Percentiles rank a stretch among this genome's conserved stretches.
Evolutionary conservation across 768 basidiomycete species (phyloP).

Genomic region (Nevesoporus exiguus): DNA sequence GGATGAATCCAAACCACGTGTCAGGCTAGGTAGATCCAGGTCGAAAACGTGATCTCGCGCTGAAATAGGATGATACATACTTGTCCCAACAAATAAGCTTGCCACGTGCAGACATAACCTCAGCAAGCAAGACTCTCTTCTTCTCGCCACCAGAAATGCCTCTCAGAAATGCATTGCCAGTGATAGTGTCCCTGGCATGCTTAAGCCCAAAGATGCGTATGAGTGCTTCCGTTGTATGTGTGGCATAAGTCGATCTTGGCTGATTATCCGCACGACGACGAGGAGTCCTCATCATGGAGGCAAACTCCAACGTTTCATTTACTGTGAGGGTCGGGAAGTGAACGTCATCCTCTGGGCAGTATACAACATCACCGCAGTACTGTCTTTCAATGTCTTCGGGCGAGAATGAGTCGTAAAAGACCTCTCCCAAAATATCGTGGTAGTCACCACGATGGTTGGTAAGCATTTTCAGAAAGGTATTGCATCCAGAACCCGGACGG

Average conservation of each 20-base stretch:
- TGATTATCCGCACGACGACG: slow-evolving; percentile 43
- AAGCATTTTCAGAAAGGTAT: slow-evolving; percentile 77
- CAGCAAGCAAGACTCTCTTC: slow-evolving; percentile 80
- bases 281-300: slow-evolving; percentile 66
- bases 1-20: slow-evolving; percentile 62
- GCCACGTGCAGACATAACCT: slow-evolving; percentile 67
- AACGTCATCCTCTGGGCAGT: slow-evolving; percentile 81
- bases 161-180: slow-evolving; percentile 77
- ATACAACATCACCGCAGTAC: slow-evolving; percentile 78
- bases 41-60: slow-evolving; percentile 44
- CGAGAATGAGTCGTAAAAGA: slow-evolving; percentile 73
- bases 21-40: slow-evolving; percentile 63
- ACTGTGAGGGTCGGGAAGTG: slow-evolving; percentile 86
- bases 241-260: slow-evolving; percentile 33
- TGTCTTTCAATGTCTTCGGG: slow-evolving; percentile 58
- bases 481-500: slow-evolving; percentile 81
- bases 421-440: slow-evolving; percentile 62
- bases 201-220: slow-evolving; percentile 73
- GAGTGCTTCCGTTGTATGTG: slow-evolving; percentile 41
- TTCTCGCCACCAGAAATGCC: slow-evolving; percentile 76
- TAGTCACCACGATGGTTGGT: slow-evolving; percentile 73
- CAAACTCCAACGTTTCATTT: slow-evolving; percentile 68
- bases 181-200: slow-evolving; percentile 67
- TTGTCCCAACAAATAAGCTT: slow-evolving; percentile 81
- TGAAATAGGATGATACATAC: slow-evolving; percentile 22